Percentiles rank a stretch among this genome's conserved stretches.
Conservation (phyloP, 2,329 filamentous ascomycete genomes). For the Dryadomyces sulphureus region DNA sequence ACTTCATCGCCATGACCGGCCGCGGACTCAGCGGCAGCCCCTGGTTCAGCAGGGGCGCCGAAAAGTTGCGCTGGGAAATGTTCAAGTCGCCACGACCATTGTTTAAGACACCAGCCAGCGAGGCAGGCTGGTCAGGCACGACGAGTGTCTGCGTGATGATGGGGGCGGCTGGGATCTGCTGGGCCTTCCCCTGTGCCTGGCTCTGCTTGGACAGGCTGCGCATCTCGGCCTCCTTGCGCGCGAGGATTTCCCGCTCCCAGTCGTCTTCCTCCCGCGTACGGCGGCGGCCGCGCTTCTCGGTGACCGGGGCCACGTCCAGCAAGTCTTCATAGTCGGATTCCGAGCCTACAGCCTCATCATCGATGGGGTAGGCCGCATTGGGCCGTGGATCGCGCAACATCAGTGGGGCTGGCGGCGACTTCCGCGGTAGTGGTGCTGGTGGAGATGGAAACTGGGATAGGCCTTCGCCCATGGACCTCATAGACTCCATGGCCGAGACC, state of each 20-base stretch:
- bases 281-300: constrained; percentile 55
- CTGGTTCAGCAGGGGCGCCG: constrained; percentile 37
- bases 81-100: constrained; percentile 14
- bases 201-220: constrained; percentile 63
- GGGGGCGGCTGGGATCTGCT: constrained; percentile 16
- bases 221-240: constrained; percentile 50
- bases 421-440: constrained; percentile 51
- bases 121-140: constrained; percentile 20
- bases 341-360: constrained; percentile 54
- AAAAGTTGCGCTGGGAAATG: constrained; percentile 11
- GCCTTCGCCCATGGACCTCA: constrained; percentile 24
- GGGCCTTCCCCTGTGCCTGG: constrained; percentile 12
- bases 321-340: constrained; percentile 78
- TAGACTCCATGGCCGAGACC: constrained; percentile 22
- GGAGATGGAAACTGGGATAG: constrained; percentile 35
- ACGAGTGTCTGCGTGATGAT: constrained; percentile 19
- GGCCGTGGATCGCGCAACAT: constrained; percentile 43
- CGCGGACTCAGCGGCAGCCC: constrained; percentile 46
- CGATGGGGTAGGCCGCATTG: constrained; percentile 18
- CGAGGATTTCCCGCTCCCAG: constrained; percentile 55
- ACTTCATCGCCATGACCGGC: constrained; percentile 33
- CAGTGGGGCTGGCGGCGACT: constrained; percentile 72
- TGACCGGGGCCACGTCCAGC: constrained; percentile 51
- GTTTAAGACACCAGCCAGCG: constrained; percentile 37
- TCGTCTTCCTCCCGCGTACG: constrained; percentile 85